Base-by-base conservation (phyloP, 371 early-diverging fungal species). In the Mucor plumbeus region DNA sequence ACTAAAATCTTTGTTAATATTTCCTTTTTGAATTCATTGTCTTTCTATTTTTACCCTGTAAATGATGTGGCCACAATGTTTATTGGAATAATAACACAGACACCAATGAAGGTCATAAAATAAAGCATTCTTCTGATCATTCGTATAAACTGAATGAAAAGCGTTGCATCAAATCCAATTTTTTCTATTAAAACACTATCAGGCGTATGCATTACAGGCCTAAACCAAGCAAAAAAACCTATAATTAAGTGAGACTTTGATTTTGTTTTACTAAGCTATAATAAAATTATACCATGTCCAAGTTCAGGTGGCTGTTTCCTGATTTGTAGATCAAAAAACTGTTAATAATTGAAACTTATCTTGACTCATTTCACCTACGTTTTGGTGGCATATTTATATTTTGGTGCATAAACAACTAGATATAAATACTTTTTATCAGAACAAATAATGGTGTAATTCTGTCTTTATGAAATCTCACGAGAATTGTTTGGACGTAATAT, bases 161-260 rank as follows among this genome's bases (percentile, higher is more conserved):
- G 73, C 26, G 92, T 90, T 17, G 92, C 90, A 65, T 95, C 94
- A 43, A 90, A 76, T 34, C 92, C 94, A 9, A 94, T 87, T 62
- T 87, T 88, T 21, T 81, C 76, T n/a, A 92, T 76, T 4, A 90
- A 70, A 10, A 81, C 83, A 55, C 75, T 68, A 36, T 92, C 91
- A 43, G 88, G 80, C n/a, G 86, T 79, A 11, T 74, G 74, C 70
- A 87, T 74, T 41, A 92, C 78, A 6, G 89, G 85, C 6, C 72
- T 69, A 47, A 90, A 75, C 93, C 94, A 94, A 13, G 87, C 81
- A 55, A 91, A 86, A 15, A 87, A 79, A 5, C 85, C 85, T 40
- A 67, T 34, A 34, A 54, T 26, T 14, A 26, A 26, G 26, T 26
- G 26, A 26, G 26, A 26, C 1, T 26, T 26, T 3, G 26, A 26